These are phyloP conservation scores for Saxophila tyrrhenica DNA, from an alignment of 495 filamentous ascomycete species.

Conservation along the genomic window DNA sequence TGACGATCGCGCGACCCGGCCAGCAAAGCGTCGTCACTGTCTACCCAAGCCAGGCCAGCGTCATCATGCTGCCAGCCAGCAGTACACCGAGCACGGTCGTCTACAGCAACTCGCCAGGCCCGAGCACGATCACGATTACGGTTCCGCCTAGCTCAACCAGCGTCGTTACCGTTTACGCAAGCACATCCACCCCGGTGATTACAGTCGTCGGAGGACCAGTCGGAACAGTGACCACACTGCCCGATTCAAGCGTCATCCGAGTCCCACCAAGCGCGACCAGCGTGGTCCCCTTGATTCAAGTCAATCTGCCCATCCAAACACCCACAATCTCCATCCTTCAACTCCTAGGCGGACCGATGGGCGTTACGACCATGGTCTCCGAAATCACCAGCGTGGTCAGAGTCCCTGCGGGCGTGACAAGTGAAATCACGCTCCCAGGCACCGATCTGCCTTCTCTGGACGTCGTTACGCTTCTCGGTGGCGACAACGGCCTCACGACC, in stretches of 20 bases:
- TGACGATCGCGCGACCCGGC: neutral
- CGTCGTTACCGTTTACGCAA: neutral
- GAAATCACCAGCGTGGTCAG: neutral
- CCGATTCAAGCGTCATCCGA: neutral
- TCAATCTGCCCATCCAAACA: neutral
- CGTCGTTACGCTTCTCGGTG: neutral
- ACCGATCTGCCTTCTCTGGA: neutral
- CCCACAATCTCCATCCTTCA: neutral
- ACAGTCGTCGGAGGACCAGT: neutral
- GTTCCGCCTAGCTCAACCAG: neutral
- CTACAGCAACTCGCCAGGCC: neutral
- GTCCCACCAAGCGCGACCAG: neutral
- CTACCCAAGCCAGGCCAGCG: neutral
- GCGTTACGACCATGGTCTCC: neutral
- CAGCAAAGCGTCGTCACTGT: neutral
- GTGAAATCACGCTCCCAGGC: neutral
- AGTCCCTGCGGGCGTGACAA: neutral
- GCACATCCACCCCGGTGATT: neutral
- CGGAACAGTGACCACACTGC: neutral
- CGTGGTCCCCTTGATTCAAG: neutral
- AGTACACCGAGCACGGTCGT: neutral
- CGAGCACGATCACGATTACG: neutral
- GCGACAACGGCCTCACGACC: neutral
- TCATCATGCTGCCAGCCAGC: neutral
- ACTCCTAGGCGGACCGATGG: neutral